phyloP scores from a whole-genome alignment of 768 basidiomycete species.

The Mycena galopus region DNA sequence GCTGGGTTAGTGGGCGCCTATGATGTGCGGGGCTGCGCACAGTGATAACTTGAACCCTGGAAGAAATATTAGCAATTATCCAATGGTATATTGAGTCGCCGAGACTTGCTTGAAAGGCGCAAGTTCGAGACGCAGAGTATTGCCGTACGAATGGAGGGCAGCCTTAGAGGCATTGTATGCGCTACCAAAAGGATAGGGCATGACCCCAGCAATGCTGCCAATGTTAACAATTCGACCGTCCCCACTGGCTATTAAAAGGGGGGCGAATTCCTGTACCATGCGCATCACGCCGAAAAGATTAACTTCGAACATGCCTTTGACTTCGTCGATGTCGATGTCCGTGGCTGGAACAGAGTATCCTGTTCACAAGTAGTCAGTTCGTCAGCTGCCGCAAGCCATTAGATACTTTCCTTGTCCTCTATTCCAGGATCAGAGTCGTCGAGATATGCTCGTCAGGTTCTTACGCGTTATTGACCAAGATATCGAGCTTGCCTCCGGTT shows the following conservation, averaged over 20 bases:
- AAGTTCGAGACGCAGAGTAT: slow-evolving; percentile 49
- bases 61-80: background rate
- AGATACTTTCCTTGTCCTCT: slow-evolving; percentile 22
- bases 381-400: background rate
- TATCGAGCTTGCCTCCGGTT: slow-evolving; percentile 45
- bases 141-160: slow-evolving; percentile 46
- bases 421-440: background rate
- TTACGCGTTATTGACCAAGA: slow-evolving; percentile 41
- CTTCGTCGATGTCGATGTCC: slow-evolving; percentile 41
- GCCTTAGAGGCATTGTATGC: slow-evolving; percentile 49
- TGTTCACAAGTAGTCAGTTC: slow-evolving; percentile 1
- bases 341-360: slow-evolving; percentile 38
- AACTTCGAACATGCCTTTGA: slow-evolving; percentile 44
- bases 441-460: background rate
- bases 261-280: slow-evolving; percentile 48
- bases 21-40: background rate
- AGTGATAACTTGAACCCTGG: slow-evolving; percentile 23
- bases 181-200: slow-evolving; percentile 46
- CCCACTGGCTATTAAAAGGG: slow-evolving; percentile 43
- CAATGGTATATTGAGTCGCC: background rate
- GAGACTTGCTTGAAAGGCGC: slow-evolving; percentile 46
- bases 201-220: slow-evolving; percentile 44
- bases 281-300: slow-evolving; percentile 49
- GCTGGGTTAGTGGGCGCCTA: background rate
- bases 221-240: slow-evolving; percentile 47